These are phyloP conservation scores for Neospora caninum DNA, from an alignment of 169 alveolate genomes.

Conservation along the genomic window DNA sequence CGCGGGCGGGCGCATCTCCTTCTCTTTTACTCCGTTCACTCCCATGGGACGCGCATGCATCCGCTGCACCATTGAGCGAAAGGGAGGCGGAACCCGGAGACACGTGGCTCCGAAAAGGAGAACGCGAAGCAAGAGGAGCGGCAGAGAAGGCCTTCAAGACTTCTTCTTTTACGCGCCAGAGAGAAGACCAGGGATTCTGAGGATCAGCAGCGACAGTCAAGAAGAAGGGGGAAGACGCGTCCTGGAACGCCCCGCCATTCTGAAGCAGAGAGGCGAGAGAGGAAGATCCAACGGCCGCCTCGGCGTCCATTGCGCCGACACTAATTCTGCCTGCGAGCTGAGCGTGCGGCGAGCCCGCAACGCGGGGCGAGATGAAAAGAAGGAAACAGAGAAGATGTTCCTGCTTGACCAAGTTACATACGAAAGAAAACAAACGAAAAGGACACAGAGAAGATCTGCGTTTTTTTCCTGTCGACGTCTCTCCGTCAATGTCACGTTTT, in stretches of 20 bases:
- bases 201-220: not conserved
- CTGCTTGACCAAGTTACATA: not conserved
- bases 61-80: no score
- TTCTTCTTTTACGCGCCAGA: not conserved
- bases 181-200: not conserved
- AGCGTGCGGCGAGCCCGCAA: not conserved
- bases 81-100: no score
- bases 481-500: no score
- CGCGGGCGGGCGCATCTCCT: not conserved
- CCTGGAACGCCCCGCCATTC: not conserved
- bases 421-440: not conserved
- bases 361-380: not conserved
- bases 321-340: not conserved
- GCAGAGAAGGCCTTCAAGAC: not conserved
- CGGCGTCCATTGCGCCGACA: not conserved
- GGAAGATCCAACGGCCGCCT: not conserved
- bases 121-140: not conserved
- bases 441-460: not conserved
- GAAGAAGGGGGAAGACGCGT: not conserved
- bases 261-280: not conserved
- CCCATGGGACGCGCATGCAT: no score
- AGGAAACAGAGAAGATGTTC: not conserved
- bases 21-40: not conserved
- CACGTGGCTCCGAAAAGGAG: not conserved
- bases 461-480: not conserved